Base-by-base conservation (phyloP, 2,329 filamentous ascomycete species). In the Fusarium sp. region DNA sequence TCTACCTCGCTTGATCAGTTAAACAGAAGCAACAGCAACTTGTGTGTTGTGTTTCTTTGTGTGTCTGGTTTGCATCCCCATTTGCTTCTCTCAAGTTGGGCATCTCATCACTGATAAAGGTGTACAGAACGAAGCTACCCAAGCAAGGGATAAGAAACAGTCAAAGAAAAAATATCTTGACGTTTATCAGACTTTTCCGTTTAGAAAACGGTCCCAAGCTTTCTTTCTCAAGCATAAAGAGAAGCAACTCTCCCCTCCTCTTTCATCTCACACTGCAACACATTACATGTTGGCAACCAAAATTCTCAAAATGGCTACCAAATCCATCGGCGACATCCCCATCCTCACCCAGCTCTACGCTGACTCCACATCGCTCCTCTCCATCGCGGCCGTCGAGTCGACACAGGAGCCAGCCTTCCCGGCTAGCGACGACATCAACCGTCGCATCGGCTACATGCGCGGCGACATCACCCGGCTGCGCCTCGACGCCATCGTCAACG, bases 401-500 rank as follows among this genome's bases (percentile, higher is more conserved):
- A 39, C 23, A 6, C 32, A 11, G 32, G 16, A 48, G 5, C 65
- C 62, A 7, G 23, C 39, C 73, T 75, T 43, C 76, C 62, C 58
- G 25, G 74, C 43, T 6, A 90, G 88, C n/a, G 81, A 87, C 66
- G 76, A 82, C 11, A 85, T 93, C 84, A 97, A 97, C 85, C 84
- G 90, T 80, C 91, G 90, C 73, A 88, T 98, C 77, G 90, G 89
- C 54, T 85, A 96, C 41, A 87, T 95, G 74, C 89, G 90, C 66
- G 90, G 91, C 76, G 95, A 98, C 82, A 97, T 98, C 82, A 98
- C 95, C 16, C 91, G 87, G 16, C 89, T 98, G 5, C 82, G 88
- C 35, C 88, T 95, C 54, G 94, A 95, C 79, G 93, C 93, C 73
- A 97, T 98, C 76, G 95, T 98, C 82, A 98, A 98, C 82, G 96